Evolutionary conservation across 495 filamentous ascomycete species (phyloP).

Genomic region (Extremus antarcticus): DNA sequence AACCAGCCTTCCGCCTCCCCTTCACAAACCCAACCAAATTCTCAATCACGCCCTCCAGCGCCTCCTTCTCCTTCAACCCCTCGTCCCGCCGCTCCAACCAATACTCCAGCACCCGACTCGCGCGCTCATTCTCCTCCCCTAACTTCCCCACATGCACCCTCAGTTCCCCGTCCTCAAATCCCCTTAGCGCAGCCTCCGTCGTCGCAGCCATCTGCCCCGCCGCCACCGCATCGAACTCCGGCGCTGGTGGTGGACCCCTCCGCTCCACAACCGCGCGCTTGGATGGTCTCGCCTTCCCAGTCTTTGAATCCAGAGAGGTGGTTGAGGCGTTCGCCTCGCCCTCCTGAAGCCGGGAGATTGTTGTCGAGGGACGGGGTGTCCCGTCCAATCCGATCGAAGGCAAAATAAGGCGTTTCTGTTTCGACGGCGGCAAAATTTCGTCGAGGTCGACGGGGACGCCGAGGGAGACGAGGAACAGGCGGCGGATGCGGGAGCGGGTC

Average conservation of each 20-base stretch:
- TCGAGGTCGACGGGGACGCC: conserved; percentile 95
- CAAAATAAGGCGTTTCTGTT: conserved; percentile 93
- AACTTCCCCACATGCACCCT: conserved; percentile 59
- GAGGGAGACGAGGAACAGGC: conserved; percentile 89
- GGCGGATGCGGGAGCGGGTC: conserved; percentile 91
- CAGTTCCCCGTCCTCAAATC: conserved; percentile 67
- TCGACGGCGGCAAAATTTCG: conserved; percentile 89
- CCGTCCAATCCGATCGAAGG: conserved; percentile 60
- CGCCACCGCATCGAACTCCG: conserved; percentile 64
- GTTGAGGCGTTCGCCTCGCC: conserved; percentile 39
- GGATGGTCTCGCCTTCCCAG: conserved; percentile 36
- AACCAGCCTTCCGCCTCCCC: conserved; percentile 40
- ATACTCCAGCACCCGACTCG: conserved; percentile 70
- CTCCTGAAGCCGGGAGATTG: conserved; percentile 41
- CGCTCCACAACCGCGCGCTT: conserved; percentile 16
- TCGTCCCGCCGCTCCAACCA: conserved; percentile 81
- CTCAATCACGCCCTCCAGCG: conserved; percentile 96
- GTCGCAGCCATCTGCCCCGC: conserved; percentile 71
- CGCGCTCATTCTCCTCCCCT: conserved; percentile 52
- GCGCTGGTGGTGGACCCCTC: conserved; percentile 54
- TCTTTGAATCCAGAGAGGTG: conserved; percentile 20
- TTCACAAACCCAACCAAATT: conserved; percentile 92
- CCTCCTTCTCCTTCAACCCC: conserved; percentile 80
- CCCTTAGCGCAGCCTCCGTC: conserved; percentile 67
- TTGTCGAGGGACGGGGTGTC: conserved; percentile 38